These are phyloP conservation scores for Xylaria sp. DNA, from an alignment of 2,329 filamentous ascomycete species.

Conservation along the genomic window DNA sequence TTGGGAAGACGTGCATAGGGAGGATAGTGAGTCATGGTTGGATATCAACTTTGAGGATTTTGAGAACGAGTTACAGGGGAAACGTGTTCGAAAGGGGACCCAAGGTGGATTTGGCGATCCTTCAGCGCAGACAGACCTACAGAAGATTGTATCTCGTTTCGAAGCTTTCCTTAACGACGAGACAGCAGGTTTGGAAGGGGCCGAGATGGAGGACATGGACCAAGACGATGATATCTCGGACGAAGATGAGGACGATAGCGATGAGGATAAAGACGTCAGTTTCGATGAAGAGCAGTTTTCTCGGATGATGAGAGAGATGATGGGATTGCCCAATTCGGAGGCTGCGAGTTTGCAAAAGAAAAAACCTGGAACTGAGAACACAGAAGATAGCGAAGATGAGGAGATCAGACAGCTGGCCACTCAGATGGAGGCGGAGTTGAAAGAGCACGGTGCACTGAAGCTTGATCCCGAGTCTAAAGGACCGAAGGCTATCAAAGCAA, in stretches of 20 bases:
- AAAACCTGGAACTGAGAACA: constrained; percentile 8
- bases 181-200: constrained; percentile 77
- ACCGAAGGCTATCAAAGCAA: constrained; percentile 35
- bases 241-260: constrained; percentile 56
- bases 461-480: constrained; percentile 46
- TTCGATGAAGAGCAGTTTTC: constrained; percentile 87
- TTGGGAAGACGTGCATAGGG: constrained; percentile 65
- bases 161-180: constrained; percentile 90
- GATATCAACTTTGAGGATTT: constrained; percentile 91
- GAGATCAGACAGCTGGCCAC: constrained; percentile 68
- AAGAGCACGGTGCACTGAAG: constrained; percentile 66
- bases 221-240: constrained; percentile 59
- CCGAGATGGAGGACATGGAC: constrained; percentile 73
- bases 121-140: constrained; percentile 72
- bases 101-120: constrained; percentile 63
- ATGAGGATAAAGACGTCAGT: constrained; percentile 72
- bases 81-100: constrained; percentile 35
- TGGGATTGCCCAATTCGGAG: constrained; percentile 60
- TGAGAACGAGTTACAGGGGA: constrained; percentile 72
- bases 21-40: constrained; percentile 89
- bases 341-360: constrained; percentile 10
- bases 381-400: constrained; percentile 42
- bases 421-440: constrained; percentile 74
- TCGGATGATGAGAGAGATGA: constrained; percentile 89
- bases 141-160: constrained; percentile 92